Base-by-base conservation (phyloP, 2,329 filamentous ascomycete genomes). In the Talaromyces pinophilus region DNA sequence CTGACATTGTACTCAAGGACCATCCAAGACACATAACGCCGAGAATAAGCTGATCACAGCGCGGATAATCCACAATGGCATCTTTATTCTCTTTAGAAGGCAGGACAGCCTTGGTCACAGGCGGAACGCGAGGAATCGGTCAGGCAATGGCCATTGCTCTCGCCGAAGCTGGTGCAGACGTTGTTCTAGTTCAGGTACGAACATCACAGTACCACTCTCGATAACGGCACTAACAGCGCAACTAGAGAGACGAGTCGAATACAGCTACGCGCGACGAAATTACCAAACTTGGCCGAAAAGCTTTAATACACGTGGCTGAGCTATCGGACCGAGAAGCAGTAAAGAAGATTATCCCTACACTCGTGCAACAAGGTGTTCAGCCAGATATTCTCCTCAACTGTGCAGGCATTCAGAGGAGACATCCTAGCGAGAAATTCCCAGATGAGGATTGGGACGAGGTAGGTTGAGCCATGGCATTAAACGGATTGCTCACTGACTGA, bases 301-400 rank as follows among this genome's bases (percentile, higher is more conserved):
- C 74, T 8, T 75, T 73, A 33, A 82, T 83, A 66, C 78, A 81
- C 63, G 75, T 78, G 17, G 80, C 81, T 11, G 79, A 83, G 52
- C 74, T 83, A 17, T 77, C 79, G 3, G 74, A 80, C 69, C 77
- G 78, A 52, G 73, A 77, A 44, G 74, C 79, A 1, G 78, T 82
- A 40, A 77, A 78, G 63, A 72, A 70, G 28, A 77, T 82, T 59
- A 74, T 82, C 25, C 78, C 81, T 33, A 67, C 76, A 1, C 68
- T 83, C 15, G 72, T 75, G 11, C 73, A 72, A 59, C 75, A 79
- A 62, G 80, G 80, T 10, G 84, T 88, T 75, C 74, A 87, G 74
- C 87, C 96, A 69, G 86, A 91, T 74, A 91, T 96, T 73, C 86
- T 96, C 7, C 81, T 96, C 72, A 96, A 93, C 81, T 94, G 91